These are phyloP conservation scores for Cicer arietinum DNA, from an alignment of 306 rosid species.

Conservation along the genomic window DNA sequence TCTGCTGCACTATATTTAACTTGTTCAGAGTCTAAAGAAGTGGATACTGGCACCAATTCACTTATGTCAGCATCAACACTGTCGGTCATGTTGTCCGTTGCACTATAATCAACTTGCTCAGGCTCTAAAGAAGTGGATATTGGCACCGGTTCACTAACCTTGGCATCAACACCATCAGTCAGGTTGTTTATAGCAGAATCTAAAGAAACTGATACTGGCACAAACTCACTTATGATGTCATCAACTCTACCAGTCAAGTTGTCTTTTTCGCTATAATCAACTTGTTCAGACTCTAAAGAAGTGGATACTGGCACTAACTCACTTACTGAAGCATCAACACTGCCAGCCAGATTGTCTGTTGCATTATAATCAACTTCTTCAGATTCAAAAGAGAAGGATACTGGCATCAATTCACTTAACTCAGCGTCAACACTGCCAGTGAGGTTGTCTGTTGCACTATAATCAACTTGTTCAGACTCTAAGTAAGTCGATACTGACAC, in stretches of 20 bases:
- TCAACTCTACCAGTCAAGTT: conserved; percentile 22
- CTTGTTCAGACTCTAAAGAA: conserved; percentile 31
- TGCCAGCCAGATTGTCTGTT: not conserved
- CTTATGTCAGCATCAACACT: conserved; percentile 17
- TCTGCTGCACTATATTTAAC: not conserved
- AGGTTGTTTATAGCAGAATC: conserved; percentile 25
- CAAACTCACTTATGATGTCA: conserved; percentile 28
- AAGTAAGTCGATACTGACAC: conserved; percentile 2
- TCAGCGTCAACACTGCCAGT: conserved; percentile 8
- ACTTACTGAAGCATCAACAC: not conserved
- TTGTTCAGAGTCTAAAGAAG: conserved; percentile 35
- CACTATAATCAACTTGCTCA: conserved; percentile 23
- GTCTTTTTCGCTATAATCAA: conserved; percentile 10
- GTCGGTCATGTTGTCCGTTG: not conserved
- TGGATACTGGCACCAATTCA: conserved; percentile 9
- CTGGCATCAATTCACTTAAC: conserved; percentile 6
- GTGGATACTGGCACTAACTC: conserved; percentile 23
- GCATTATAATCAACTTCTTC: not conserved
- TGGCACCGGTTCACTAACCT: conserved; percentile 19
- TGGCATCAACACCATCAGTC: conserved; percentile 13
- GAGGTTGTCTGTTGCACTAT: conserved; percentile 1
- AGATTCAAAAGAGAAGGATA: conserved; percentile 24
- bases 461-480: conserved; percentile 20
- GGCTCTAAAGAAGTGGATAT: conserved; percentile 29
- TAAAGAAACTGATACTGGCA: conserved; percentile 19